Conservation (phyloP, 768 basidiomycete genomes). For the Lactifluus hygrophoroides region DNA sequence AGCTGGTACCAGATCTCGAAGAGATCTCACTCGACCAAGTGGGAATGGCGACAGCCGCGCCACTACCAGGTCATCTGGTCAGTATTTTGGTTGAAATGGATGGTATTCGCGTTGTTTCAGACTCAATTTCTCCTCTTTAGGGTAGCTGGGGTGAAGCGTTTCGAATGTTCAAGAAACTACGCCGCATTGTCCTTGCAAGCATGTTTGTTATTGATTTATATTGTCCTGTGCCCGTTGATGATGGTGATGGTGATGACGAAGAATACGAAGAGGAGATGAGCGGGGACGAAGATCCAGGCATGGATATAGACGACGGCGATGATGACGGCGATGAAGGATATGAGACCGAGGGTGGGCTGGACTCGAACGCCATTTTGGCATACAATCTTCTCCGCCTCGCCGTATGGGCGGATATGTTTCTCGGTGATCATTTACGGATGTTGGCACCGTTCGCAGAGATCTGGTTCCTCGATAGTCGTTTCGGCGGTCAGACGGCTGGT, state of each 20-base stretch:
- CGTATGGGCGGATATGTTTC: constrained; percentile 17
- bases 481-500: not conserved
- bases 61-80: constrained; percentile 6
- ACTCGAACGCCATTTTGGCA: not conserved
- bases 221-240: not conserved
- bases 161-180: constrained; percentile 8
- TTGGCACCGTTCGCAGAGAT: constrained; percentile 10
- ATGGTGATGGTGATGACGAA: not conserved
- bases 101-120: not conserved
- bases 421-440: constrained; percentile 14
- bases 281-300: not conserved
- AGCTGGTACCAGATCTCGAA: constrained; percentile 3
- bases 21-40: constrained; percentile 13
- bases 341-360: not conserved
- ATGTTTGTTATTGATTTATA: constrained; percentile 12
- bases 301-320: constrained; percentile 7
- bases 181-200: constrained; percentile 10
- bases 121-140: not conserved
- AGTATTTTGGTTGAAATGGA: not conserved
- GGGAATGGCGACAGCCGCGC: not conserved
- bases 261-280: not conserved
- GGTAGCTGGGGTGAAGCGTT: constrained; percentile 10
- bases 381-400: constrained; percentile 7
- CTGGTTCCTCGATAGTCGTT: constrained; percentile 14
- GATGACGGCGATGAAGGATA: not conserved